Evolutionary conservation across 225 moss, liverwort and hornwort species (phyloP).

Genomic region (Pseudisothecium myosuroides): DNA sequence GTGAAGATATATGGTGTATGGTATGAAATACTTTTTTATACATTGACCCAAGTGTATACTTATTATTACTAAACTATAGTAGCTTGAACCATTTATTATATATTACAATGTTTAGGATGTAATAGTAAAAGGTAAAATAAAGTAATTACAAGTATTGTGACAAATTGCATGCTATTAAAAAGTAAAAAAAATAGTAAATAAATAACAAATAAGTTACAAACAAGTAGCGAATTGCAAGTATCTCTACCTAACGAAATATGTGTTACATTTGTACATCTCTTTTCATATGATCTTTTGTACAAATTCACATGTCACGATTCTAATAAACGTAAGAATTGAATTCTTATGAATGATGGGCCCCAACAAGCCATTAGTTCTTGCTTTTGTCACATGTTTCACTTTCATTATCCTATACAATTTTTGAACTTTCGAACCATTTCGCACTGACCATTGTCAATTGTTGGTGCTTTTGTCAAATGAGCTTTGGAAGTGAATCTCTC

Average conservation of each 20-base stretch:
- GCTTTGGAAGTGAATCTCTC: neutral
- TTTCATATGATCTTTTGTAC: too few relatives aligned
- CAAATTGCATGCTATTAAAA: neutral
- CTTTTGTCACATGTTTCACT: too few relatives aligned
- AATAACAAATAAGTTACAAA: neutral
- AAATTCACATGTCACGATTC: neutral
- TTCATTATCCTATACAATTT: neutral
- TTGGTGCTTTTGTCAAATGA: too few relatives aligned
- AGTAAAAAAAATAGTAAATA: neutral
- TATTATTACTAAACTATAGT: neutral
- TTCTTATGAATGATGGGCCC: neutral
- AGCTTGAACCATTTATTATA: neutral
- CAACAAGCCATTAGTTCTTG: neutral
- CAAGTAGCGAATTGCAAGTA: fast-evolving
- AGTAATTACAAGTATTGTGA: neutral
- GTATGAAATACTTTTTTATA: neutral
- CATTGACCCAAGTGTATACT: fast-evolving
- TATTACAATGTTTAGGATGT: fast-evolving
- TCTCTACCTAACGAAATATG: neutral
- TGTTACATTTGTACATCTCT: neutral
- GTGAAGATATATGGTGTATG: neutral
- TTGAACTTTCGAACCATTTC: neutral
- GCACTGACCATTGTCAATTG: neutral
- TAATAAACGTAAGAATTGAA: neutral
- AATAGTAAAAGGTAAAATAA: neutral